Conservation (phyloP, 2,329 filamentous ascomycete species). For the Ascochyta viciae-villosae region DNA sequence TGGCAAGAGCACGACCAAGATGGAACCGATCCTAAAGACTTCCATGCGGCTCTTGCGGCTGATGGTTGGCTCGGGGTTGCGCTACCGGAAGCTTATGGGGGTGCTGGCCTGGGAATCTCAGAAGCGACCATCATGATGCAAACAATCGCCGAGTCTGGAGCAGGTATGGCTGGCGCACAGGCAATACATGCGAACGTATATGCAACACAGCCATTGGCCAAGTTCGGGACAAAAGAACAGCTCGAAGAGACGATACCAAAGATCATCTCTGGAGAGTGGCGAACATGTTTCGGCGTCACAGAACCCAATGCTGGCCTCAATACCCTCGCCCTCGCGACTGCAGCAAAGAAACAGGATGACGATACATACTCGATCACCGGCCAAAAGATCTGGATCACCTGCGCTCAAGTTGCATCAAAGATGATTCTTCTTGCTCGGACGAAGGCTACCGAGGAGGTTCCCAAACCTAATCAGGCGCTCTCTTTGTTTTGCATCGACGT, state of each 20-base stretch:
- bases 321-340: conserved; percentile 68
- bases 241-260: conserved; percentile 69
- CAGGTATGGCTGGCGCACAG: conserved; percentile 75
- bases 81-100: conserved; percentile 75
- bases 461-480: conserved; percentile 75
- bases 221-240: conserved; percentile 73
- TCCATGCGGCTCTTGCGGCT: conserved; percentile 76
- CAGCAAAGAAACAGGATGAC: conserved; percentile 57
- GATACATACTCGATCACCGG: conserved; percentile 72
- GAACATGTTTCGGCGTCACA: conserved; percentile 84
- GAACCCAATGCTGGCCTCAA: conserved; percentile 83
- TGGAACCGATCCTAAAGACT: conserved; percentile 74
- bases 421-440: conserved; percentile 86
- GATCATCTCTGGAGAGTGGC: conserved; percentile 74
- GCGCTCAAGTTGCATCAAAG: conserved; percentile 79
- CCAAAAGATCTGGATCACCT: conserved; percentile 91
- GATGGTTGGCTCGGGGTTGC: conserved; percentile 85
- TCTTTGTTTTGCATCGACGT: conserved; percentile 84
- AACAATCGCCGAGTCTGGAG: conserved; percentile 78
- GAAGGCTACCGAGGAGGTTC: conserved; percentile 69
- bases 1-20: conserved; percentile 77
- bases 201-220: conserved; percentile 76
- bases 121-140: conserved; percentile 91
- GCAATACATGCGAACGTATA: conserved; percentile 71
- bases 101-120: conserved; percentile 76